Base-by-base conservation (phyloP, 331 rosid genomes). In the Malus hybrid region DNA sequence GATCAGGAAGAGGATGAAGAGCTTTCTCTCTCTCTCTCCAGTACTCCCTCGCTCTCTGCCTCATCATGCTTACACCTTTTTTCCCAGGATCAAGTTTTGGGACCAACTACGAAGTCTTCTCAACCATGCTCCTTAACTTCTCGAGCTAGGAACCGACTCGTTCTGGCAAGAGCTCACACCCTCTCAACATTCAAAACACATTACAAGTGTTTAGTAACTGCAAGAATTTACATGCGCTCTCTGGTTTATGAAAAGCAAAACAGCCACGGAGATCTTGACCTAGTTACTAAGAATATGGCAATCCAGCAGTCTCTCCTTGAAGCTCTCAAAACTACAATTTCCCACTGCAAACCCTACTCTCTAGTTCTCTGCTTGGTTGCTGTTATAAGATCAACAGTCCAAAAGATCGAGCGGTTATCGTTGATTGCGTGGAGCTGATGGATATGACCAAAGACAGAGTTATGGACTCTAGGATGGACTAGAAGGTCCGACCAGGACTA, bases 131-230 rank as follows among this genome's bases (percentile, higher is more conserved):
- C 91, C 92, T 55, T 90, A 78, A 76, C 55, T 92, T 69, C 71
- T 73, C 5, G 97, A 92, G 82, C 89, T 90, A 6, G 97, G 97
- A n/a, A 84, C 76, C 1, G 97, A 96, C 78, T 85, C 91, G 15
- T 90, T 88, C 78, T 82, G 78, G 6, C 88, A 84, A 74, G 93
- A 90, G 80, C 83, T 87, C 80, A 80, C 90, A 20, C 20, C 79
- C 36, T 79, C 77, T 69, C 93, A 88, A 76, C 82, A 72, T 75
- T 70, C 82, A 19, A 84, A 90, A 56, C 93, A 90, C 29, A 87
- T 24, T 79, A 84, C 80, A 77, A 33, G 86, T 92, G n/a, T 90
- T 92, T 69, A 80, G 15, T 72, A 86, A 79, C 42, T 90, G 93
- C 84, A 90, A 79, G 86, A 86, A 70, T 78, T 88, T 92, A 57